Base-by-base conservation (phyloP, 2,329 filamentous ascomycete species). In the Stachybotrys chartarum region DNA sequence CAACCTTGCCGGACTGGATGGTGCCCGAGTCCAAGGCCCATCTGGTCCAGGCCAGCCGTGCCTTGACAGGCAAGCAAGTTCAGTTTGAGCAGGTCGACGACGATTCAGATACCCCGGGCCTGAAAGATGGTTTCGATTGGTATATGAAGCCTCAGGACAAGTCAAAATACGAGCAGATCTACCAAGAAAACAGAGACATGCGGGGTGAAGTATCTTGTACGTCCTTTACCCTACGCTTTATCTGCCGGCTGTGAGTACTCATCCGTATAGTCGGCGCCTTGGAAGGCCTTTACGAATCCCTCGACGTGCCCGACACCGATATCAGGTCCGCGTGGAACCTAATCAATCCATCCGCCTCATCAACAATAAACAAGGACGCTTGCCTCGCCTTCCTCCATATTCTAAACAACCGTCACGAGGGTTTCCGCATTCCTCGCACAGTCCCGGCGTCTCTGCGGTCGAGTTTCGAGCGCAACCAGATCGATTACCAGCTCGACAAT, bases 71-170 rank as follows among this genome's bases (percentile, higher is more conserved):
- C 59, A 86, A 87, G 62, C 88, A 90, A 62, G 82, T 88, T 53
- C 85, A 88, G 63, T 97, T 97, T 70, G 92, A 96, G 72, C 82
- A 85, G 59, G 84, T 96, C 57, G 88, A 91, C 54, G 88, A 91
- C 63, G 89, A 96, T 57, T 84, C 87, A 60, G 92, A 96, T 63
- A 85, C 86, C 5, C 84, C 85, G 1, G 91, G 91, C 1, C 78
- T 99, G 59, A 96, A 96, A 70, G 91, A 97, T 72, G 93, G 93
- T 12, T 99, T 99, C 72, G 94, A 99, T 71, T 99, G 94, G 94
- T 99, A 99, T 76, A 99, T 99, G 91, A 91, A 85, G 57, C 94
- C 94, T 0, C 74, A 78, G 32, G 92, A 99, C 75, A 95, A 95
- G 75, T 70, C 84, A 60, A 97, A 97, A 73, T 99, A 99, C 75